Evolutionary conservation across 78 protist genomes (phyloP), one percentile per base, ranked within the genome.

Genomic region (Dictyostelium citrinum): DNA sequence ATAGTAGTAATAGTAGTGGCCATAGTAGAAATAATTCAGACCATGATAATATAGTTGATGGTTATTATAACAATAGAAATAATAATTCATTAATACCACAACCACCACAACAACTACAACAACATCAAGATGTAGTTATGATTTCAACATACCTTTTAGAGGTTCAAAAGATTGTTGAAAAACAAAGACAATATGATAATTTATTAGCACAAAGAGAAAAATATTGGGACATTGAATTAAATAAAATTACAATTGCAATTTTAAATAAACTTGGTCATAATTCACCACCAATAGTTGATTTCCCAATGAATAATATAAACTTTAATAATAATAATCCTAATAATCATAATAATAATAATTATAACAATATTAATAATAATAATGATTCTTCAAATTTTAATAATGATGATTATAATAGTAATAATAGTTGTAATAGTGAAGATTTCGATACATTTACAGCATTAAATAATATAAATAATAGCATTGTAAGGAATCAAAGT

Each of bases 191-290:
- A 45, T 88, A 88, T 43, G 93, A 88, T 22, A 31, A 39, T 16
- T 58, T 88, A 61, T 64, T 88, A 39, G 12, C 93, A 41, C 79
- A 78, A 67, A 81, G 93, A 43, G 93, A 88, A 67, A 81, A 88
- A 20, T 31, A 31, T 64, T 88, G 93, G 93, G 93, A 88, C 41
- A 45, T 68, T n/a, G 85, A 88, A 35, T 49, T 78, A 70, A 71
- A 83, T 51, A 49, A 83, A 83, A 17, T 74, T 46, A 45, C 80
- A 39, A n/a, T 16, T 31, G 9, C 64, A 46, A 17, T 29, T 27
- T 43, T 20, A n/a, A 82, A 61, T 41, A 17, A 68, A 16, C 43
- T 33, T 39, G 33, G 71, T 9, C 60, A 43, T 12, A n/a, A 33
- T 24, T 7, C 33, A 49, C 16, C 61, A 31, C 0, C 45, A 35